Evolutionary conservation across 352 stramenopile genomes (phyloP), one percentile per base, ranked within the genome.

Genomic region (Phytophthora melonis): DNA sequence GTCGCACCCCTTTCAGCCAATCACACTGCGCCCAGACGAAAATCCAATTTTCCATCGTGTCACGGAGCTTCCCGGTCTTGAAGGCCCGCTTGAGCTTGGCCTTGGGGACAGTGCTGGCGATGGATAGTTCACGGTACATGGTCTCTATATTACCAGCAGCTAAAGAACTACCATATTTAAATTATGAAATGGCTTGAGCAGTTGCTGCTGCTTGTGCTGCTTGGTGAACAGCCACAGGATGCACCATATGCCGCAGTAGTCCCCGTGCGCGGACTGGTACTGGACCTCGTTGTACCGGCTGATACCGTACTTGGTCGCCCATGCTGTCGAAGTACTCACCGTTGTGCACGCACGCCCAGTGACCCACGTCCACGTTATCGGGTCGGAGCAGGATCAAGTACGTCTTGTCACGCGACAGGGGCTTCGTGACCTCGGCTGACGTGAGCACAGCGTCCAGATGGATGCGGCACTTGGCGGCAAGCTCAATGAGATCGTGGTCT

Each of bases 311-410:
- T 32, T 34, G 5, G 19, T 56, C 39, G 9, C 49, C 49, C 21
- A 56, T 23, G 5, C 25, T 21, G 34, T 41, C 59, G n/a, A 57
- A 58, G 9, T 52, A 66, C 10, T 34, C 27, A 1, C 47, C 10
- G 9, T 66, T 25, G n/a, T 66, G 30, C 1, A 58, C 27, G 32
- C 21, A 19, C 6, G 27, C 36, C 47, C 59, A 66, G 11, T 66
- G 59, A 1, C 59, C 59, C 14, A 66, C n/a, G 30, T 66, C 59
- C 2, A 52, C 18, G 23, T 50, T 36, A 25, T 30, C 43, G 6
- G 8, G 18, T 16, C 59, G 16, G 21, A 66, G 47, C n/a, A 66
- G 25, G 19, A 66, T 58, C n/a, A 66, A 16, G 23, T 47, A 65
- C 18, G 58, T 34, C 14, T 25, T 25, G 3, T 65, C 55, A n/a